Conservation (phyloP, 371 early-diverging fungal species). For the Mucor indicus region DNA sequence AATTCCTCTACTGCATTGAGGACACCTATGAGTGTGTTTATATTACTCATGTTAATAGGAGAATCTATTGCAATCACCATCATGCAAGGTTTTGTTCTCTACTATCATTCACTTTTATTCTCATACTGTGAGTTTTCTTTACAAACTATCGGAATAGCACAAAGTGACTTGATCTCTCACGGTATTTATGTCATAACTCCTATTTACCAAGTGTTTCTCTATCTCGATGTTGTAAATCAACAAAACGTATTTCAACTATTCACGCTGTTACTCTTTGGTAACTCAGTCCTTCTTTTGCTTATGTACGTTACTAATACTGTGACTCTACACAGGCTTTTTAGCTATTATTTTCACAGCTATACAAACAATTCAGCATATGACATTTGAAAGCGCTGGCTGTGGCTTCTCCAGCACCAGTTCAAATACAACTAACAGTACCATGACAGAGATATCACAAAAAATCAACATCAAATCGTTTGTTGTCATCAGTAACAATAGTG, state of each 20-base stretch:
- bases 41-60: not conserved
- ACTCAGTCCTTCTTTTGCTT: not conserved
- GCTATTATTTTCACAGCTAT: conserved; percentile 9
- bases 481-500: not conserved
- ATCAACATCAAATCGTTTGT: not conserved
- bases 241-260: conserved; percentile 9
- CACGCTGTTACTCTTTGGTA: conserved; percentile 16
- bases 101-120: conserved; percentile 8
- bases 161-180: conserved; percentile 14
- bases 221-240: conserved; percentile 13
- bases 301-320: not conserved
- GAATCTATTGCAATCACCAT: conserved; percentile 5
- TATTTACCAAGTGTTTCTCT: conserved; percentile 13
- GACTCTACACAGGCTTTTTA: conserved; percentile 1
- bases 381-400: conserved; percentile 15
- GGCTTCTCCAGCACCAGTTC: not conserved
- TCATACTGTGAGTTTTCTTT: conserved; percentile 6
- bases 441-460: no score
- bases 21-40: not conserved
- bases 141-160: conserved; percentile 1
- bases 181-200: conserved; percentile 7
- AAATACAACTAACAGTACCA: not conserved
- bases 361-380: conserved; percentile 15
- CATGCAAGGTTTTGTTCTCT: conserved; percentile 9
- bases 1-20: no score